Evolutionary conservation across 805 yeast species (phyloP).

Genomic region (Suhomyces sp.): DNA sequence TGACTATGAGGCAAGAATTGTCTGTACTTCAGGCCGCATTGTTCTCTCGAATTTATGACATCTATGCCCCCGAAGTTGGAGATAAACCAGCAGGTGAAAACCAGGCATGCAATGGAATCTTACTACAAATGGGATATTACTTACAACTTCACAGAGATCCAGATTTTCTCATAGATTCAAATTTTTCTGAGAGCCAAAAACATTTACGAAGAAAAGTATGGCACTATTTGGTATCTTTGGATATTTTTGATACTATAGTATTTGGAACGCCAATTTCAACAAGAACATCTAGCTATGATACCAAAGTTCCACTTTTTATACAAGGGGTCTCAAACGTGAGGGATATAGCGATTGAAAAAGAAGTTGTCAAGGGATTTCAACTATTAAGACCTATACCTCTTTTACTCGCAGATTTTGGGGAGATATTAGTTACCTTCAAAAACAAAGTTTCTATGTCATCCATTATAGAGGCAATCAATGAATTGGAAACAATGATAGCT

Average conservation of each 20-base stretch:
- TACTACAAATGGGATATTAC: constrained; percentile 38
- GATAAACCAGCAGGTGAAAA: constrained; percentile 12
- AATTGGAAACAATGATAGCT: constrained; percentile 35
- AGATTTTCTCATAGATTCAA: constrained; percentile 22
- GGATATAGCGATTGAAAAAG: constrained; percentile 42
- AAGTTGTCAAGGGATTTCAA: constrained; percentile 36
- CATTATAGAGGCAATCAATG: constrained; percentile 29
- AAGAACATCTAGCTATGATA: constrained; percentile 39
- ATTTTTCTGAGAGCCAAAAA: constrained; percentile 12
- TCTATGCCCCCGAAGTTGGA: constrained; percentile 16
- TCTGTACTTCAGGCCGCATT: constrained; percentile 18
- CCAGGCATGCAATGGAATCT: constrained; percentile 17
- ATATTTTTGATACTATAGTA: constrained; percentile 38
- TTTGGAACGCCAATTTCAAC: constrained; percentile 13
- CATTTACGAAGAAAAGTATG: constrained; percentile 57
- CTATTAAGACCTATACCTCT: constrained; percentile 34
- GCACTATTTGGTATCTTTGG: constrained; percentile 49
- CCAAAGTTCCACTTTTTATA: constrained; percentile 45
- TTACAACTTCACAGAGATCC: constrained; percentile 43
- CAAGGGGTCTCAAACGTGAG: constrained; percentile 34
- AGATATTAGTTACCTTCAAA: constrained; percentile 36
- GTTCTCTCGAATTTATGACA: constrained; percentile 12
- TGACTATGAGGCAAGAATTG: constrained; percentile 12
- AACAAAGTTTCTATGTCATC: constrained; percentile 35
- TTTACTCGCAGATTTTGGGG: constrained; percentile 18